A percentile compares a stretch with the other conserved stretches of the same genome.
Evolutionary conservation across 2,329 filamentous ascomycete genomes (phyloP).

Genomic region (Madurella mycetomatis): DNA sequence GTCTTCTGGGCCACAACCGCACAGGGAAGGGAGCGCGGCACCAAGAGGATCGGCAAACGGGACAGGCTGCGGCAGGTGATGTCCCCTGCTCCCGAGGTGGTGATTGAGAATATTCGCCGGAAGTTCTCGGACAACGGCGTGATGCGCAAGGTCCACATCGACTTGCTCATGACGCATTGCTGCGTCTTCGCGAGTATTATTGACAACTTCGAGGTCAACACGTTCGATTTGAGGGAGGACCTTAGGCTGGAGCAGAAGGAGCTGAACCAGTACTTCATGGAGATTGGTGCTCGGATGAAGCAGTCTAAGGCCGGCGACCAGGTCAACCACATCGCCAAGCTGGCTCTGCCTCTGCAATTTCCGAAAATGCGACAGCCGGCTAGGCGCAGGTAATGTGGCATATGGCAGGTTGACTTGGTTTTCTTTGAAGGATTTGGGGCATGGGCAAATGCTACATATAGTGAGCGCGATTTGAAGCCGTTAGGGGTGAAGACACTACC

Average conservation of each 20-base stretch:
- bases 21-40: conserved; percentile 44
- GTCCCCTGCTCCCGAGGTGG: conserved; percentile 53
- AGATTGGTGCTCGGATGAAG: conserved; percentile 68
- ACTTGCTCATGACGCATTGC: conserved; percentile 69
- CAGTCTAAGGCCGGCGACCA: conserved; percentile 56
- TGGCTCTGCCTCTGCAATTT: conserved; percentile 77
- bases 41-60: conserved; percentile 51
- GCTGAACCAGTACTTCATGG: conserved; percentile 67
- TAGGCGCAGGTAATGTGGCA: conserved; percentile 21
- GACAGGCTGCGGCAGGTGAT: conserved; percentile 58
- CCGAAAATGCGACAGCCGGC: conserved; percentile 54
- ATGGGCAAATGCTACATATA: neutral
- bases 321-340: conserved; percentile 55
- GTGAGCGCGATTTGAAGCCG: neutral
- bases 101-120: conserved; percentile 63
- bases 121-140: conserved; percentile 62
- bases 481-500: too few relatives aligned
- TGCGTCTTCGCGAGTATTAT: conserved; percentile 67
- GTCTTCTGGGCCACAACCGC: conserved; percentile 48
- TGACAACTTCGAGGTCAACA: conserved; percentile 70
- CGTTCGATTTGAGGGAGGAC: conserved; percentile 65
- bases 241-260: conserved; percentile 66
- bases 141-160: conserved; percentile 67
- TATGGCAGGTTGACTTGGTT: neutral
- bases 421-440: neutral